These are phyloP conservation scores for Cunninghamia lanceolata DNA, from an alignment of 75 land plant genomes.

Conservation along the genomic window DNA sequence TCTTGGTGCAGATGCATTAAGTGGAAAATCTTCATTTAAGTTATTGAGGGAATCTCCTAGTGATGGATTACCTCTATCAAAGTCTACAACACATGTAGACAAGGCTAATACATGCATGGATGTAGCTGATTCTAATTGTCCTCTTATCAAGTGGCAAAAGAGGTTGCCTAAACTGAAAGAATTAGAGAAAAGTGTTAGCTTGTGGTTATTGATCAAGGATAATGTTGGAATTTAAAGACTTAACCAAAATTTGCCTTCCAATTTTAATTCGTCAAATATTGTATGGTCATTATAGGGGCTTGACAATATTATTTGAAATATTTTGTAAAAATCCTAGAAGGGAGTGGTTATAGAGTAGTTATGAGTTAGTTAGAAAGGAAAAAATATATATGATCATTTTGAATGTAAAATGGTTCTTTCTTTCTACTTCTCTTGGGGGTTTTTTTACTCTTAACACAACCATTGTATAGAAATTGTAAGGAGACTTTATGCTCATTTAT, in stretches of 20 bases:
- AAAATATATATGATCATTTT: too few species aligned
- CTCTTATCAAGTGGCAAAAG: slow-evolving; percentile 26
- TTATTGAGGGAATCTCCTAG: slow-evolving; percentile 1
- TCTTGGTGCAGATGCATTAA: slow-evolving; percentile 7
- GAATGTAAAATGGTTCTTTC: too few species aligned
- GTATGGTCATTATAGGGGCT: too few species aligned
- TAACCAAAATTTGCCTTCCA: slow-evolving; percentile 44
- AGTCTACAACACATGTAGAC: neutral
- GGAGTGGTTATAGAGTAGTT: too few species aligned
- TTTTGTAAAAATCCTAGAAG: too few species aligned
- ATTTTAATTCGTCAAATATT: too few species aligned
- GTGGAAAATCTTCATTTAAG: neutral
- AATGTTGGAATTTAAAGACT: slow-evolving; percentile 53
- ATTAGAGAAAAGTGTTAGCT: slow-evolving; percentile 36
- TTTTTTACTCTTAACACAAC: too few species aligned
- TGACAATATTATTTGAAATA: too few species aligned
- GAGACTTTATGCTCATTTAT: too few species aligned
- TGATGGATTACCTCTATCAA: neutral
- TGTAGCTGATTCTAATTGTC: slow-evolving; percentile 2
- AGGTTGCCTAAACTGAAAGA: slow-evolving; percentile 41
- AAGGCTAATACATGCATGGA: neutral
- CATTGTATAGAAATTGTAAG: too few species aligned
- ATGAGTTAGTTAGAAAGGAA: too few species aligned
- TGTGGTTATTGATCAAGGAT: slow-evolving; percentile 47
- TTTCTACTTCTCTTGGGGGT: too few species aligned